Evolutionary conservation across 768 basidiomycete genomes (phyloP), one percentile per base, ranked within the genome.

Genomic region (Gyrodon lividus): DNA sequence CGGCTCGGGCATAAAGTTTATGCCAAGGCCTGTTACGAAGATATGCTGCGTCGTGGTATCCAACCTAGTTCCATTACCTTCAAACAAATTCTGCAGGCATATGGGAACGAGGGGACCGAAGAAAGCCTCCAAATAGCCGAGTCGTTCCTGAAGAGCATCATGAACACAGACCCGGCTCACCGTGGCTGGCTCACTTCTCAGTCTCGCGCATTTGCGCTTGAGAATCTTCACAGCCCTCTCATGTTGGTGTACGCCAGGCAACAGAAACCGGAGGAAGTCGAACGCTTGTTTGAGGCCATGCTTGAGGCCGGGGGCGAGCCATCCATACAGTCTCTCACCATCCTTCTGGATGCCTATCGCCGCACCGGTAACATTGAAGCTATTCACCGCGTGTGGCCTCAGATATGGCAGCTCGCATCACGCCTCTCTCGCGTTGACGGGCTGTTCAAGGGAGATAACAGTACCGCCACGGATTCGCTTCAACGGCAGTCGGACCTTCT

Each of bases 271-370:
- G 75, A 76, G 26, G 77, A 83, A 17, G 84, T 85, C 5, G 79
- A 83, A 57, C 74, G 79, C 37, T 50, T 87, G 24, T 78, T 81
- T 58, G 70, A 81, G 9, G 75, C 81, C 54, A 73, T 78, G 65
- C 60, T 84, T 45, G 68, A 77, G 14, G 67, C 70, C 0, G 85
- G 86, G 2, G 85, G 78, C 3, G 66, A 76, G 47, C 79, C 85
- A 2, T 80, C 82, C 0, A 64, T 94, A 45, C 72, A 76, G 17
- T 74, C 81, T 12, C 74, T 92, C 55, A 79, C 82, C 2, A 71
- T 79, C 41, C 69, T 96, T 14, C 74, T 98, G 59, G 82, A 89
- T 52, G 82, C 78, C 0, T 89, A 95, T 65, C 80, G 89, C 6
- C 76, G 79, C 6, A 71, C 74, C 3, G 72, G 72, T 26, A 77